Evolutionary conservation across 1,139 yeast species (phyloP).

Genomic region (Kodamaea arcana): DNA sequence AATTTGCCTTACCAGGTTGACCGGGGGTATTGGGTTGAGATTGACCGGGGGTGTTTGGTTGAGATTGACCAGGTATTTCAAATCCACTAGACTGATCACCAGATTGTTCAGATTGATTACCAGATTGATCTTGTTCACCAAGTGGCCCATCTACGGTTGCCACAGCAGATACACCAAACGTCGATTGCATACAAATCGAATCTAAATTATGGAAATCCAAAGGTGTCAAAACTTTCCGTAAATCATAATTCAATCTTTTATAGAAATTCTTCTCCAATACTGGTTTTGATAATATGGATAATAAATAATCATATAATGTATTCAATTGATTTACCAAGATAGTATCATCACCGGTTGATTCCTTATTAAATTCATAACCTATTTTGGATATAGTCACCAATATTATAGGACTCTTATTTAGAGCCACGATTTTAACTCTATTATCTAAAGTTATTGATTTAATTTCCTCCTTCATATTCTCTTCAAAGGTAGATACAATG

Average conservation of each 20-base stretch:
- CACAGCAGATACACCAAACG: slow-evolving; percentile 30
- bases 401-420: slow-evolving; percentile 65
- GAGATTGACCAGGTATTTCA: too few species aligned
- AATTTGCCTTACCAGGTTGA: too few species aligned
- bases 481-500: slow-evolving; percentile 57
- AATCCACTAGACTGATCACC: too few species aligned
- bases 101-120: too few species aligned
- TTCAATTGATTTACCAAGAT: slow-evolving; percentile 55
- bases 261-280: slow-evolving; percentile 66
- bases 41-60: too few species aligned
- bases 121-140: slow-evolving; percentile 3
- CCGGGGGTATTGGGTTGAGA: too few species aligned
- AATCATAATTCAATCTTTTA: slow-evolving; percentile 75
- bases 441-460: slow-evolving; percentile 27
- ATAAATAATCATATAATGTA: slow-evolving; percentile 71
- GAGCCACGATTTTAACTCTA: slow-evolving; percentile 51
- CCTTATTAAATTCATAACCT: slow-evolving; percentile 23
- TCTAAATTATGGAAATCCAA: slow-evolving; percentile 64
- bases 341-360: slow-evolving; percentile 15
- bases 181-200: slow-evolving; percentile 54
- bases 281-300: slow-evolving; percentile 75
- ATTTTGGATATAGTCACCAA: slow-evolving; percentile 67
- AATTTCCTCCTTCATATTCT: slow-evolving; percentile 30
- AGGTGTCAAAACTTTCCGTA: slow-evolving; percentile 70
- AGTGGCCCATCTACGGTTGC: too few species aligned